Conservation (phyloP, 805 yeast genomes). For the Candida suzukii region DNA sequence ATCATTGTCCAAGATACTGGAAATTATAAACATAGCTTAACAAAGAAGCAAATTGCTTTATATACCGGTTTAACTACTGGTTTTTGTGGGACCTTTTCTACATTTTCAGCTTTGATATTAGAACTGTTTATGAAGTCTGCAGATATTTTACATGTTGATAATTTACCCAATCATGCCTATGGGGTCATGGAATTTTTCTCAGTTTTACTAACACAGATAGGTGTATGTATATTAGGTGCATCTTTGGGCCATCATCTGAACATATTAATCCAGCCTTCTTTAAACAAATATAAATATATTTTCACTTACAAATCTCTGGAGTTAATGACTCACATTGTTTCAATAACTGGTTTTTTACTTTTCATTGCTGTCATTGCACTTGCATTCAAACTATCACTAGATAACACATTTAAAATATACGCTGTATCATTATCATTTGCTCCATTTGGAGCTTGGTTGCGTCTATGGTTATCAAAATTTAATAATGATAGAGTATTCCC, state of each 20-base stretch:
- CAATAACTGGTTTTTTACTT: conserved; percentile 17
- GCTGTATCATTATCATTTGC: conserved; percentile 60
- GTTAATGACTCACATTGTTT: conserved; percentile 1
- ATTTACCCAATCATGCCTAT: conserved; percentile 58
- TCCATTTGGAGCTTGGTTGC: conserved; percentile 57
- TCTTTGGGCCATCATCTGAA: conserved; percentile 48
- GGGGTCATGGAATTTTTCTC: conserved; percentile 73
- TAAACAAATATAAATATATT: neutral
- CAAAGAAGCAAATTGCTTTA: conserved; percentile 38
- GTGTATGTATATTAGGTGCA: conserved; percentile 54
- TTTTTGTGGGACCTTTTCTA: conserved; percentile 75
- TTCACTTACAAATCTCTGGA: neutral
- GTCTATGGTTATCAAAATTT: conserved; percentile 49
- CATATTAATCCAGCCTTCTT: neutral
- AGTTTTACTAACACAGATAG: conserved; percentile 51
- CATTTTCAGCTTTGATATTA: conserved; percentile 61
- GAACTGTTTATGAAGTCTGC: conserved; percentile 48
- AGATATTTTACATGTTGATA: conserved; percentile 23
- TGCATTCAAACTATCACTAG: conserved; percentile 24
- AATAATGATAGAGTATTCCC: conserved; percentile 49
- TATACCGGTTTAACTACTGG: conserved; percentile 68
- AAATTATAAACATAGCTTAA: neutral
- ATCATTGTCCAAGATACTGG: neutral
- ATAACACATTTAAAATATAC: conserved; percentile 57
- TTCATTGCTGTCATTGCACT: conserved; percentile 36